Base-by-base conservation (phyloP, 768 basidiomycete species). In the Russula brevipes region DNA sequence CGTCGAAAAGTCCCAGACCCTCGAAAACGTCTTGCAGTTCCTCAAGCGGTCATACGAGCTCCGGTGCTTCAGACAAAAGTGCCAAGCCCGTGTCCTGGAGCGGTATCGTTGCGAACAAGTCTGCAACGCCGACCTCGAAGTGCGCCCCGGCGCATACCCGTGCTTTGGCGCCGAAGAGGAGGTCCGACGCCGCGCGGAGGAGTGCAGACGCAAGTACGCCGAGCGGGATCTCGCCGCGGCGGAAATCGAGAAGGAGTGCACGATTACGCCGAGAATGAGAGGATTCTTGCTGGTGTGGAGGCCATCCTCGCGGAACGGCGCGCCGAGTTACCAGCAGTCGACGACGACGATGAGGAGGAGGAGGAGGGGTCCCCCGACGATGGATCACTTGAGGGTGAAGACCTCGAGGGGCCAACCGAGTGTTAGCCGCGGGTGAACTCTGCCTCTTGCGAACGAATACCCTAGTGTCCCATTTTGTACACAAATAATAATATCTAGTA, bases 111-210 rank as follows among this genome's bases (percentile, higher is more conserved):
- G 30, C 49, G 35, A 31, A 5, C 36, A 57, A 0, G 7, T 45
- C 33, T 57, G 56, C 50, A 14, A 16, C 9, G 42, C 50, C 5
- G 49, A 57, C 30, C 2, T 57, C 19, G 59, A 60, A 53, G 59
- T 42, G 17, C 59, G 59, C 12, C 51, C 51, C 5, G 59, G 19
- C 11, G 42, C 33, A 24, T 60, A 38, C 16, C 33, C 10, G 19
- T 3, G 16, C 12, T 24, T 36, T 53, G 50, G 50, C n/a, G 36
- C 33, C 33, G 51, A 53, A 10, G 51, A 53, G 30, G 42, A 53
- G 19, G 6, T 17, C 11, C 51, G 44, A 53, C 42, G 12, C 5
- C 33, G 5, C 51, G 35, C 17, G 16, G 33, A 44, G 16, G 42
- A 9, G 0, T 0, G 14, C n/a, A 44, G 35, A 46, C 44, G 6